These are phyloP conservation scores for Hypoxylon crocopeplum DNA, from an alignment of 495 filamentous ascomycete genomes.

Conservation along the genomic window DNA sequence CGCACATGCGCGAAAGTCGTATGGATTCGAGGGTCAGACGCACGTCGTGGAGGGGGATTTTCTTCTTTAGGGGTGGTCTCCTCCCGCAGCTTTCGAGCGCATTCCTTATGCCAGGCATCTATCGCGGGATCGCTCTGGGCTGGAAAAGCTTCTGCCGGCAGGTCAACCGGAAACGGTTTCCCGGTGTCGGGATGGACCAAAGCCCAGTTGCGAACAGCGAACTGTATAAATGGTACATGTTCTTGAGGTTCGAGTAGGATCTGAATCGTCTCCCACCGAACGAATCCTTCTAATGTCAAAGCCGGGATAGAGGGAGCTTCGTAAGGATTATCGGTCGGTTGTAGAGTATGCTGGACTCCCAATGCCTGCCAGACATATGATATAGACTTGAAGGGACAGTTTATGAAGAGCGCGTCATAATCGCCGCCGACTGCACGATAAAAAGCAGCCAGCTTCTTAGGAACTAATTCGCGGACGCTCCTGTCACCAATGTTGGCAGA, in stretches of 20 bases:
- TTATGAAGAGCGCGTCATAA: slow-evolving; percentile 85
- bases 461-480: slow-evolving; percentile 70
- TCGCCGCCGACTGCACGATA: slow-evolving; percentile 89
- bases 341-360: slow-evolving; percentile 83
- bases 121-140: slow-evolving; percentile 76
- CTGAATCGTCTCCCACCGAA: slow-evolving; percentile 94
- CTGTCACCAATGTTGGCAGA: slow-evolving; percentile 69
- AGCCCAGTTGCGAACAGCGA: slow-evolving; percentile 76
- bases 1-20: slow-evolving; percentile 28
- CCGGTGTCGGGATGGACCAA: slow-evolving; percentile 76
- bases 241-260: slow-evolving; percentile 86
- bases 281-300: slow-evolving; percentile 81
- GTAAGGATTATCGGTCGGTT: slow-evolving; percentile 74
- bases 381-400: slow-evolving; percentile 73
- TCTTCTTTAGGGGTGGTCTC: slow-evolving; percentile 48
- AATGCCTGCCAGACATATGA: slow-evolving; percentile 92
- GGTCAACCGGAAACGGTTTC: slow-evolving; percentile 72
- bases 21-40: slow-evolving; percentile 33
- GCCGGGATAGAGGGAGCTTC: slow-evolving; percentile 79
- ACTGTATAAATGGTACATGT: slow-evolving; percentile 83
- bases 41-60: slow-evolving; percentile 19
- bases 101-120: slow-evolving; percentile 81
- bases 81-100: slow-evolving; percentile 62
- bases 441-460: slow-evolving; percentile 83
- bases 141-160: slow-evolving; percentile 82